Conservation (phyloP, 352 stramenopile species). For the Phytophthora sansomeana region DNA sequence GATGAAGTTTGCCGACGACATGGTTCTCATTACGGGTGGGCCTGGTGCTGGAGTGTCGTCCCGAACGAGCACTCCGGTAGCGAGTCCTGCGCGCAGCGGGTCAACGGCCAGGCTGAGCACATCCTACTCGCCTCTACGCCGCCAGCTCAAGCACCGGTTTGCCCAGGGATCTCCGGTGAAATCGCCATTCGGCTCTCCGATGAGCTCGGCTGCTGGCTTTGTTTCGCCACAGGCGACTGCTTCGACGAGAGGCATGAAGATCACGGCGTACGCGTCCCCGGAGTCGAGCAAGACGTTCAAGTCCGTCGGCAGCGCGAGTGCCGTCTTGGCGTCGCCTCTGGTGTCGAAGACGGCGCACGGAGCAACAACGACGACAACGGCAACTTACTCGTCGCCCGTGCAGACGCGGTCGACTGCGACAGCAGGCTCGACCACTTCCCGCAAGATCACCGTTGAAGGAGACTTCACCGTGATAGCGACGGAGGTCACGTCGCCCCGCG, state of each 20-base stretch:
- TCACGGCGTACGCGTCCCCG: slow-evolving; percentile 30
- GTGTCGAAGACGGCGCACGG: background rate
- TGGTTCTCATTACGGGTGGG: slow-evolving; percentile 37
- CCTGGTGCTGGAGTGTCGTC: slow-evolving; percentile 36
- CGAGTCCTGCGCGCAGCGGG: slow-evolving; percentile 29
- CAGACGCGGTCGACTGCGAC: slow-evolving; percentile 14
- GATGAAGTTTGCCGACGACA: slow-evolving; percentile 46
- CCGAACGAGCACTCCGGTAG: slow-evolving; percentile 26
- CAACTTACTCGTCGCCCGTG: slow-evolving; percentile 15
- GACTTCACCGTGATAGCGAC: slow-evolving; percentile 35
- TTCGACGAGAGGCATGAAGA: slow-evolving; percentile 30
- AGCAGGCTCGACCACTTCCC: slow-evolving; percentile 23
- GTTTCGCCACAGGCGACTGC: slow-evolving; percentile 24
- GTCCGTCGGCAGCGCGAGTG: slow-evolving; percentile 11
- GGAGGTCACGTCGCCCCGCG: slow-evolving; percentile 24
- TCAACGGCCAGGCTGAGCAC: slow-evolving; percentile 33
- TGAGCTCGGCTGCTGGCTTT: slow-evolving; percentile 18
- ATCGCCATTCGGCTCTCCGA: slow-evolving; percentile 24
- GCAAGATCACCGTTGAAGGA: slow-evolving; percentile 30
- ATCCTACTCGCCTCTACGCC: slow-evolving; percentile 35
- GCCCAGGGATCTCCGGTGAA: slow-evolving; percentile 21
- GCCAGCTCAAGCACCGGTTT: slow-evolving; percentile 39
- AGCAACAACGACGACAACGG: slow-evolving; percentile 17
- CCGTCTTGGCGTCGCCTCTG: slow-evolving; percentile 13
- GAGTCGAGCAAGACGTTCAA: slow-evolving; percentile 18